Evolutionary conservation across 352 stramenopile genomes (phyloP), one percentile per base, ranked within the genome.

Genomic region (Phytophthora citricola): DNA sequence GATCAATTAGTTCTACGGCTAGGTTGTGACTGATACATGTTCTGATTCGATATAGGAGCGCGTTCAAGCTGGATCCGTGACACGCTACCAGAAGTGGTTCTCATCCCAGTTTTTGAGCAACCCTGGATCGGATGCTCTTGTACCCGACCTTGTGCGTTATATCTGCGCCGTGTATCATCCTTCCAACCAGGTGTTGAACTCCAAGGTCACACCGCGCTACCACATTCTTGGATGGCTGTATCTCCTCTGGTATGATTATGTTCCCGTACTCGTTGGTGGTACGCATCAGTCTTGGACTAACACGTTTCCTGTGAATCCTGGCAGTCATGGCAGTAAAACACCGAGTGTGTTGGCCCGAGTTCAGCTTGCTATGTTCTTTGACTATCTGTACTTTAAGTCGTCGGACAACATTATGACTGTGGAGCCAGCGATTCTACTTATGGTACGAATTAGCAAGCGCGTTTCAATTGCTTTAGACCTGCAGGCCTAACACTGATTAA

Each of bases 1-100:
- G 2, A 51, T 27, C 10, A 50, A 22, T 32, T 22, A 36, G 5
- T 12, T 24, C 3, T 22, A 11, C 40, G 2, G 11, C 34, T 46
- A 27, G 38, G 40, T 46, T 46, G 11, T 46, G 9, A 46, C 15
- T 46, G 40, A 38, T 32, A 38, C 4, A 38, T 34, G 2, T n/a
- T 34, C n/a, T 55, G 1, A 14, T 63, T 51, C 58, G 14, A 54
- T 32, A n/a, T 54, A 90, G 81, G 86, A 94, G 29, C 78, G 81
- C 10, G 86, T 94, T 20, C 86, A 94, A 72, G 72, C 86, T 55
- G 78, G 82, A 38, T 86, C 82, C 1, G 79, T 94, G 24, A 90
- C 86, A 14, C 79, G 87, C 27, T 95, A 95, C 45, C 87, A 95
- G 46, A 94, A 94, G 64, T 95, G 87, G 87, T 95, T 95, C 57